Conservation (phyloP, 306 rosid species). For the Styphnolobium japonicum region DNA sequence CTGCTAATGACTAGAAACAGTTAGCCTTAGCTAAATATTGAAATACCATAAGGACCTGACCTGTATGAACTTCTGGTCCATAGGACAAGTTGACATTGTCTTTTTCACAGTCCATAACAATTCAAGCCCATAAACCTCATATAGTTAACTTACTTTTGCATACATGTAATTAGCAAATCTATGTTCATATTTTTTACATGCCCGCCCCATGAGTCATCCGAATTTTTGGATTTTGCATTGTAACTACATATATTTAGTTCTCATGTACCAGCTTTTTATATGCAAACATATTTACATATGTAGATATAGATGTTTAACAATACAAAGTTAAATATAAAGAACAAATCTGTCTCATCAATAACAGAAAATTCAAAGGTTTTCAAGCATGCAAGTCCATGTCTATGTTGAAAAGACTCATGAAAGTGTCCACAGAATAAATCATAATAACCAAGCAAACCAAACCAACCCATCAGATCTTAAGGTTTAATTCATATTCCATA, state of each 20-base stretch:
- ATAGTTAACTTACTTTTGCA: background rate
- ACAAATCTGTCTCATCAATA: background rate
- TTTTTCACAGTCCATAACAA: background rate
- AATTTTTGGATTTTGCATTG: background rate
- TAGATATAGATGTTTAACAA: background rate
- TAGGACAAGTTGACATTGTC: background rate
- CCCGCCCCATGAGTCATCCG: background rate
- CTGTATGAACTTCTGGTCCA: too few relatives aligned
- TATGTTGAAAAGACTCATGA: background rate
- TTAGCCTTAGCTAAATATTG: background rate
- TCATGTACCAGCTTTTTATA: background rate
- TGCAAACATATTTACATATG: background rate
- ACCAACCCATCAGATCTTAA: background rate
- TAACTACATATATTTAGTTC: background rate
- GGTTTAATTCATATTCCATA: background rate
- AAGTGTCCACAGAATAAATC: background rate
- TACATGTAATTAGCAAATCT: background rate
- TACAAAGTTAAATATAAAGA: background rate
- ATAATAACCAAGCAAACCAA: background rate
- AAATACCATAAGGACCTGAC: too few relatives aligned
- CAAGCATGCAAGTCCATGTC: background rate
- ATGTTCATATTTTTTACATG: background rate
- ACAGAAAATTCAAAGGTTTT: background rate
- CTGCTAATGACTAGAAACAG: background rate
- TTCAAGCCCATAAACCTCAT: background rate